A percentile compares a stretch with the other conserved stretches of the same genome.
phyloP scores from a whole-genome alignment of 2,329 filamentous ascomycete genomes.

The Teratosphaeria gauchensis region DNA sequence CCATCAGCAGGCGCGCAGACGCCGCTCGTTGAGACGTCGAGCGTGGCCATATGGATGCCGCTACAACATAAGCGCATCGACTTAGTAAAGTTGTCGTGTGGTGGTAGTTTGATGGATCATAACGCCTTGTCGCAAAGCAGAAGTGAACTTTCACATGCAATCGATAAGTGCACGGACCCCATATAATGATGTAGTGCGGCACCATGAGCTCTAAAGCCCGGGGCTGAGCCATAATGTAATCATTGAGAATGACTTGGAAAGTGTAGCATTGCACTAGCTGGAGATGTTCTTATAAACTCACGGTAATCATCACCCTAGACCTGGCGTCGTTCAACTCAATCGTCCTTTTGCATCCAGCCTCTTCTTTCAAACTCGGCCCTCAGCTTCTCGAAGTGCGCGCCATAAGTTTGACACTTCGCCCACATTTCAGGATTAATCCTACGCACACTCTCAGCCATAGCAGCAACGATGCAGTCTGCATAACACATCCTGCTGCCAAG shows the following conservation, averaged over 20 bases:
- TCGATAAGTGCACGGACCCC: neutral
- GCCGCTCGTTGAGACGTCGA: neutral
- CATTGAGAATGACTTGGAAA: no score
- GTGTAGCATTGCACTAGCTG: no score
- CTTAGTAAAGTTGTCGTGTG: neutral
- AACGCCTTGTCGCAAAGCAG: neutral
- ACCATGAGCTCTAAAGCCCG: neutral
- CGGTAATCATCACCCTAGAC: no score
- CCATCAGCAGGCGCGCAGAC: neutral
- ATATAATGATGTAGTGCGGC: no score
- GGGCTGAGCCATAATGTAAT: no score
- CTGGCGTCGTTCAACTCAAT: constrained; percentile 5
- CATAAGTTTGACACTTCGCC: constrained; percentile 19
- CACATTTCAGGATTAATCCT: constrained; percentile 12
- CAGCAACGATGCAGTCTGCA: constrained; percentile 17
- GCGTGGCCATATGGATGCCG: neutral
- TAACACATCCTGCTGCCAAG: constrained; percentile 15
- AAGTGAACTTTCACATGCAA: neutral
- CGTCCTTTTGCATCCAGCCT: constrained; percentile 26
- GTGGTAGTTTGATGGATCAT: no score
- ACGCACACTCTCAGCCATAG: constrained; percentile 11
- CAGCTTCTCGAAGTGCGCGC: constrained; percentile 25
- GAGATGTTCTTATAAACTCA: no score
- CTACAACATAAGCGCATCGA: neutral
- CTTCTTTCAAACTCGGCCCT: constrained; percentile 32